A percentile compares a stretch with the other conserved stretches of the same genome.
phyloP scores from a whole-genome alignment of 2,329 filamentous ascomycete species.

The Coleophoma eucalyptorum region DNA sequence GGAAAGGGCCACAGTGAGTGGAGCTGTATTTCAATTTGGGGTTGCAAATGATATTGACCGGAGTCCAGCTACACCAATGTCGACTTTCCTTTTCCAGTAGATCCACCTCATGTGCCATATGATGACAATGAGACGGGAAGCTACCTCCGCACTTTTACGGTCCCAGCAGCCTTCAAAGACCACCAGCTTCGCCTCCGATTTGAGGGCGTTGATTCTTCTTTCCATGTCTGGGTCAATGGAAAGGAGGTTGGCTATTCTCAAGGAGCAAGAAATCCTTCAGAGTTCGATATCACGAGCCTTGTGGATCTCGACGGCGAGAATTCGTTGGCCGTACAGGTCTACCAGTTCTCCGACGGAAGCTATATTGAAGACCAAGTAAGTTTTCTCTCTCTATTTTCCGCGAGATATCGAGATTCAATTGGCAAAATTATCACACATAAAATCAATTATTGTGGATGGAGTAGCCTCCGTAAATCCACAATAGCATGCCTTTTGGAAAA shows the following conservation, averaged over 20 bases:
- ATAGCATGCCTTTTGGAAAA: no score
- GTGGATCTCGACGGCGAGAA: slow-evolving; percentile 24
- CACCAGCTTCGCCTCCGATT: slow-evolving; percentile 48
- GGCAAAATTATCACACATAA: no score
- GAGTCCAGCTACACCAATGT: slow-evolving; percentile 46
- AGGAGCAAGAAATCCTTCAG: slow-evolving; percentile 51
- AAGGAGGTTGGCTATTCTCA: slow-evolving; percentile 51
- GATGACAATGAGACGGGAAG: slow-evolving; percentile 49
- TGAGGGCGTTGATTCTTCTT: slow-evolving; percentile 54
- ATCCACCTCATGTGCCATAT: slow-evolving; percentile 47
- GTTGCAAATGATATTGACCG: not conserved
- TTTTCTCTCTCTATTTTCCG: not conserved
- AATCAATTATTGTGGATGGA: no score
- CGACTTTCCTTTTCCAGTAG: slow-evolving; percentile 47
- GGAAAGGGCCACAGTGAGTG: slow-evolving; percentile 36
- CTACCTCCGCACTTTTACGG: slow-evolving; percentile 43
- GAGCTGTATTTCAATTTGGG: not conserved
- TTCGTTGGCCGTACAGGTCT: slow-evolving; percentile 45
- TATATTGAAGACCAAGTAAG: slow-evolving; percentile 48
- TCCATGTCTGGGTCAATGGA: slow-evolving; percentile 54
- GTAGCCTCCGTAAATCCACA: no score
- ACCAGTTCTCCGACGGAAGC: slow-evolving; percentile 53
- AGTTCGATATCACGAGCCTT: slow-evolving; percentile 50
- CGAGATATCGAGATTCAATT: no score
- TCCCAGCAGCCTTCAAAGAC: slow-evolving; percentile 35